These are phyloP conservation scores for Rhynchospora tenuis DNA, from an alignment of 176 grass and related monocot species.

Conservation along the genomic window DNA sequence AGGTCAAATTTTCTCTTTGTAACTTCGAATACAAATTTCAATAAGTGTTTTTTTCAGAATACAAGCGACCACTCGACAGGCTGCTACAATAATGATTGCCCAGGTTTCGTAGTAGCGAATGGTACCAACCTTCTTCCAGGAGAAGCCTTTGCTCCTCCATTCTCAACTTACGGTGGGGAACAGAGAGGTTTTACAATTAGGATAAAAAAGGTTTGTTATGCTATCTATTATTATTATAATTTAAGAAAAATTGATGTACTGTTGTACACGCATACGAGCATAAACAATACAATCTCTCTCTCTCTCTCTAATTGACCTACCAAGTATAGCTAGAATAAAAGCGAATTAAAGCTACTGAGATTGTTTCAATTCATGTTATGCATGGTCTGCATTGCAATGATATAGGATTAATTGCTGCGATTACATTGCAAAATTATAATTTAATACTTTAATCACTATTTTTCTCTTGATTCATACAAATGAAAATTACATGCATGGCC, in stretches of 20 bases:
- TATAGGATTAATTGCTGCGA: neutral
- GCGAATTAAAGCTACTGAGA: neutral
- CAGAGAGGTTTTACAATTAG: neutral
- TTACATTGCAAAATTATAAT: neutral
- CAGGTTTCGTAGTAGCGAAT: neutral
- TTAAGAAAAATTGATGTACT: neutral
- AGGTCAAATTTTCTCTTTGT: neutral
- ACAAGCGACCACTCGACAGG: conserved; percentile 2
- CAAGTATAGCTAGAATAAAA: neutral
- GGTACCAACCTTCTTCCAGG: neutral
- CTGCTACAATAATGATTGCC: neutral
- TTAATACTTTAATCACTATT: neutral
- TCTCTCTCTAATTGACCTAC: neutral
- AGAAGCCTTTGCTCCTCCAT: neutral
- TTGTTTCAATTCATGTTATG: neutral
- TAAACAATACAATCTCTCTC: neutral
- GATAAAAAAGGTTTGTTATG: neutral
- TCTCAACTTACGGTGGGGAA: neutral
- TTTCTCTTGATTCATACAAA: neutral
- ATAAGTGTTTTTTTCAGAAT: neutral
- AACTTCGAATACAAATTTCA: neutral
- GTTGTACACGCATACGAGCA: neutral
- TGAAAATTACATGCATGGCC: neutral
- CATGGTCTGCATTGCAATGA: neutral
- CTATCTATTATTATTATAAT: neutral